Base-by-base conservation (phyloP, 2,329 filamentous ascomycete species). In the Zymoseptoria crescenta region DNA sequence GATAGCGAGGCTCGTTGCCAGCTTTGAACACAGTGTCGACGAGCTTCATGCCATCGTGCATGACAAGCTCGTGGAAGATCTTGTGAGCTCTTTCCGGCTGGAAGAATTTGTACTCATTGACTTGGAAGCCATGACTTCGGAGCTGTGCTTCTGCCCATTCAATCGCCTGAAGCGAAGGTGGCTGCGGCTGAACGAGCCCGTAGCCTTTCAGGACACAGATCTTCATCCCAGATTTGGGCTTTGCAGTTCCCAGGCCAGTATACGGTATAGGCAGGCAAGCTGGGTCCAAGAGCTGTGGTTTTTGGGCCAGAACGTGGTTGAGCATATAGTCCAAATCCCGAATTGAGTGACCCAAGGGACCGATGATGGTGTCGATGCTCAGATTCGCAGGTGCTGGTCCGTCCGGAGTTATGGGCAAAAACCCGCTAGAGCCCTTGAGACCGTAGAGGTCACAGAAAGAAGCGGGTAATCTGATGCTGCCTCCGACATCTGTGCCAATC, bases 381-480 rank as follows among this genome's bases (percentile, higher is more conserved):
- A 58, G 13, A 20, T 41, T 45, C 5, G 52, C 29, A n/a, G 56
- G 35, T 16, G 28, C 49, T 4, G 51, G n/a, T 49, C 30, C 51
- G 9, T 16, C 27, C 1, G 48, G 30, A 35, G 49, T 13, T 19
- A 48, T 21, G 0, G 79, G 78, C 1, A 80, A 71, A 1, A 80
- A 67, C 0, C 78, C 77, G 63, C 76, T 73, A 0, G 78, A 79
- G 1, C 78, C 75, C 60, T 65, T 65, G 60, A 69, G 68, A 16
- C 69, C 69, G 30, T 64, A 70, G 52, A 71, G 66, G 9, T 68
- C 70, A 49, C 73, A 73, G 74, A 91, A 92, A 67, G 96, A 92
- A 58, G 96, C 88, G 73, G 88, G 92, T 71, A 96, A 94, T 67
- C 86, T 84, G 68, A 94, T 86, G 56, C 74, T 77, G 2, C 80